A percentile compares a stretch with the other conserved stretches of the same genome.
Conservation (phyloP, 2,329 filamentous ascomycete species). For the Seiridium cupressi region DNA sequence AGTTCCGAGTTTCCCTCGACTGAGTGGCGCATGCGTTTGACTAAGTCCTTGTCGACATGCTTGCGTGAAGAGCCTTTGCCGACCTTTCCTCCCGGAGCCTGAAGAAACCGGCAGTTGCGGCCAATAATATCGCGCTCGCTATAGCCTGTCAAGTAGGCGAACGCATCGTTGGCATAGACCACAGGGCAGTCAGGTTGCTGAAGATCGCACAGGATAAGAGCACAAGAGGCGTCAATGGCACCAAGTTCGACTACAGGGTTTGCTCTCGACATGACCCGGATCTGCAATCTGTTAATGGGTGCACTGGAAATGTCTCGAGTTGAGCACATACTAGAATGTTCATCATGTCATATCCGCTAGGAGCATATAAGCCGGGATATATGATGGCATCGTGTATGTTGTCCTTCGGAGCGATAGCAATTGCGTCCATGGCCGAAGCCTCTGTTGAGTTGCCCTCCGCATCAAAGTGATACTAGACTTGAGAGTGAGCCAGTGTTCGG, state of each 20-base stretch:
- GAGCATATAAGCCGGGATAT: slow-evolving; percentile 54
- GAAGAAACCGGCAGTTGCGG: slow-evolving; percentile 81
- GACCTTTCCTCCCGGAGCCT: slow-evolving; percentile 69
- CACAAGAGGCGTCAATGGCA: slow-evolving; percentile 79
- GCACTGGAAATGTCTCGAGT: too few species aligned
- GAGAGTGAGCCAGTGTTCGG: neutral
- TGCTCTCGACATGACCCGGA: slow-evolving; percentile 65
- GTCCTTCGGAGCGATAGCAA: slow-evolving; percentile 14
- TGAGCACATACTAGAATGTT: slow-evolving; percentile 45
- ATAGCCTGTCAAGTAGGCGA: slow-evolving; percentile 78
- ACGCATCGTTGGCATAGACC: slow-evolving; percentile 80
- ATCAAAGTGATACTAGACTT: slow-evolving; percentile 12
- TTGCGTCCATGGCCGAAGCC: slow-evolving; percentile 2
- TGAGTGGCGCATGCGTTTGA: slow-evolving; percentile 51
- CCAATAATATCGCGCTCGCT: slow-evolving; percentile 71
- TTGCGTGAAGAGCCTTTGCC: slow-evolving; percentile 57
- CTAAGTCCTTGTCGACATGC: slow-evolving; percentile 64
- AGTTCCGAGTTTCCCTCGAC: slow-evolving; percentile 44
- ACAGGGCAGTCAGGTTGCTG: slow-evolving; percentile 73
- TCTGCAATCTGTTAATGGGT: slow-evolving; percentile 25
- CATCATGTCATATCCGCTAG: slow-evolving; percentile 56
- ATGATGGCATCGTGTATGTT: slow-evolving; percentile 44
- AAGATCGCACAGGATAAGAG: slow-evolving; percentile 80
- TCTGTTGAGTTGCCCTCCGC: slow-evolving; percentile 6
- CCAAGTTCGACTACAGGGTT: slow-evolving; percentile 78